Percentiles rank a stretch among this genome's conserved stretches.
Evolutionary conservation across 352 stramenopile genomes (phyloP).

Genomic region (Phytophthora constricta): DNA sequence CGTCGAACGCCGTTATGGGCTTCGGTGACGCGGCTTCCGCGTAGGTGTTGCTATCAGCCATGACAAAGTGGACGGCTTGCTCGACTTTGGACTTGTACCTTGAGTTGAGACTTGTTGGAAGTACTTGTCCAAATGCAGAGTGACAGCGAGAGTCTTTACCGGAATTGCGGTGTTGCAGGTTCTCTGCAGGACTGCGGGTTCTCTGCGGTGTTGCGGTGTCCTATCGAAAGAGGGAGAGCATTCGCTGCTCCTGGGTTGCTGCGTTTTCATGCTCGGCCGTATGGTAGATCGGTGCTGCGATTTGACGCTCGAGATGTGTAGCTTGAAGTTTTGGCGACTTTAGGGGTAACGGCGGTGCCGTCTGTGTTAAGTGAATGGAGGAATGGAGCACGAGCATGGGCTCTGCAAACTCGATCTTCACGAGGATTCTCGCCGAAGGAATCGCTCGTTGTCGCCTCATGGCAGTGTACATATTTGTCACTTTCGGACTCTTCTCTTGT

Average conservation of each 20-base stretch:
- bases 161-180: neutral
- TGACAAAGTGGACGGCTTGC: neutral
- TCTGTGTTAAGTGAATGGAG: neutral
- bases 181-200: no score
- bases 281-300: slow-evolving; percentile 3
- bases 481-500: slow-evolving; percentile 10
- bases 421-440: neutral
- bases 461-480: slow-evolving; percentile 3
- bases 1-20: neutral
- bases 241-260: slow-evolving; percentile 5
- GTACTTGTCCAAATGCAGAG: slow-evolving; percentile 21
- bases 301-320: slow-evolving; percentile 5
- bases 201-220: neutral
- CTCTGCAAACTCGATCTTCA: neutral
- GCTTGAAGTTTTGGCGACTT: slow-evolving; percentile 6
- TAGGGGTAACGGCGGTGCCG: neutral
- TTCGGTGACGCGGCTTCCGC: neutral
- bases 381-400: slow-evolving; percentile 1
- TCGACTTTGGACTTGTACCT: neutral
- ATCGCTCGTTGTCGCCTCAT: neutral
- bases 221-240: neutral
- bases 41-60: slow-evolving; percentile 10
- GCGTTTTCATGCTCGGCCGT: slow-evolving; percentile 13
- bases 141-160: slow-evolving; percentile 8
- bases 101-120: slow-evolving; percentile 15